Conservation (phyloP, 208 protist species). For the Leishmania braziliensis region DNA sequence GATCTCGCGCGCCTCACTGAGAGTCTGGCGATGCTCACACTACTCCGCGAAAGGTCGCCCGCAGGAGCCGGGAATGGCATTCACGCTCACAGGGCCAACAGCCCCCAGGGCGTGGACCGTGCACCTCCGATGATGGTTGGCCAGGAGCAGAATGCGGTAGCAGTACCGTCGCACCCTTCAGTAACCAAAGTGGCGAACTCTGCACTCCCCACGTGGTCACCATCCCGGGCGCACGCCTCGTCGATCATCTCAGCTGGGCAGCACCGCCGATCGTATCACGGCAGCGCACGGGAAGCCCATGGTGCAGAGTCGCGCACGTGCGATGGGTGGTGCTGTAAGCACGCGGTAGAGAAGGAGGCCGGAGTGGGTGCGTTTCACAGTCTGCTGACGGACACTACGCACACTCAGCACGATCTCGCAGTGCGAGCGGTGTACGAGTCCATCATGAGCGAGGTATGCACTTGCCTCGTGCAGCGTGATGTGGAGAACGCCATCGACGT, state of each 20-base stretch:
- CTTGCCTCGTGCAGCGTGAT: slow-evolving; percentile 16
- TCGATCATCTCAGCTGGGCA: slow-evolving; percentile 3
- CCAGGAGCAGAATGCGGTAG: not conserved
- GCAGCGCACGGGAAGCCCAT: not conserved
- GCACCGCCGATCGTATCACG: slow-evolving; percentile 1
- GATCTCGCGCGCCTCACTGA: slow-evolving; percentile 11
- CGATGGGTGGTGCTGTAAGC: not conserved
- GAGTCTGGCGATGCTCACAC: slow-evolving; percentile 12
- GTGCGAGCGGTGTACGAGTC: slow-evolving; percentile 55
- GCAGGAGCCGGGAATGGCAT: not conserved
- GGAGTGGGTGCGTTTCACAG: slow-evolving; percentile 17
- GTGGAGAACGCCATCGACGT: slow-evolving; percentile 20
- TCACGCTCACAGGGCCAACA: not conserved
- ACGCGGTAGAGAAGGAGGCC: too few species aligned
- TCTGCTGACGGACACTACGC: slow-evolving; percentile 29
- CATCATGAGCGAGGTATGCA: slow-evolving; percentile 35
- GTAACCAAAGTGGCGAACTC: not conserved
- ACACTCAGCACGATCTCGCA: slow-evolving; percentile 31
- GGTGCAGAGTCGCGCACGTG: not conserved
- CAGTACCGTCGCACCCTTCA: not conserved
- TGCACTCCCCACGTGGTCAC: not conserved
- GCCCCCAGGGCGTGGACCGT: not conserved
- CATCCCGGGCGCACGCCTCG: not conserved
- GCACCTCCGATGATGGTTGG: not conserved
- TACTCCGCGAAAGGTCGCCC: not conserved